Base-by-base conservation (phyloP, 495 filamentous ascomycete species). In the Aspergillus wentii region DNA sequence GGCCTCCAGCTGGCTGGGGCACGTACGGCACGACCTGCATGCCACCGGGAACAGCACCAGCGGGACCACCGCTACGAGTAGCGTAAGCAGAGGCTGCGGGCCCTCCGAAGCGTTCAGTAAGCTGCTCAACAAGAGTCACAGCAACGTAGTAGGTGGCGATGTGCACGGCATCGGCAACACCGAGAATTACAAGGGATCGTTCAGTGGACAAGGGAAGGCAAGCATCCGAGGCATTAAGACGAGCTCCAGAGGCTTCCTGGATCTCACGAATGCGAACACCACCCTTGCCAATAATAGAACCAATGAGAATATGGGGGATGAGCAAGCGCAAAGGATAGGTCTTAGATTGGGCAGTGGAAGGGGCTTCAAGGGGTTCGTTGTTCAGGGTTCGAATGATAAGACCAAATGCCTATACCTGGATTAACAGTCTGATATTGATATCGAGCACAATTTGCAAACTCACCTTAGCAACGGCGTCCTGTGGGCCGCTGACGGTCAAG, bases 81-180 rank as follows among this genome's bases (percentile, higher is more conserved):
- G 92, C 92, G 64, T 98, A 98, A 9, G 90, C 89, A 3, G 92
- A 98, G 26, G 92, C 92, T 26, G 92, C 90, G 9, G 92, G 89
- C 2, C 92, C 94, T 37, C 91, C 91, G 47, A 95, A 98, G 16
- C 92, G 80, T 54, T 97, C 91, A 3, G 88, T 95, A 33, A 98
- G 76, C 60, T 97, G 92, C 66, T 98, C 91, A 29, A 91, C 84
- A 20, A 98, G 77, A 6, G 92, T 97, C 59, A 88, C 92, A 10
- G 88, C 91, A 39, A 97, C 90, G 50, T 98, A 98, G 69, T 97
- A 98, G 17, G 90, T 94, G 17, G 92, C 92, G 57, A 98, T 98
- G 62, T 98, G 92, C 32, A 98, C 92, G 26, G 92, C 90, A 68
- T 92, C 86, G 35, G 86, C 86, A 29, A 92, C 86, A 52, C 86